phyloP scores from a whole-genome alignment of 2,329 filamentous ascomycete genomes.

The Magnaporthales sp. region DNA sequence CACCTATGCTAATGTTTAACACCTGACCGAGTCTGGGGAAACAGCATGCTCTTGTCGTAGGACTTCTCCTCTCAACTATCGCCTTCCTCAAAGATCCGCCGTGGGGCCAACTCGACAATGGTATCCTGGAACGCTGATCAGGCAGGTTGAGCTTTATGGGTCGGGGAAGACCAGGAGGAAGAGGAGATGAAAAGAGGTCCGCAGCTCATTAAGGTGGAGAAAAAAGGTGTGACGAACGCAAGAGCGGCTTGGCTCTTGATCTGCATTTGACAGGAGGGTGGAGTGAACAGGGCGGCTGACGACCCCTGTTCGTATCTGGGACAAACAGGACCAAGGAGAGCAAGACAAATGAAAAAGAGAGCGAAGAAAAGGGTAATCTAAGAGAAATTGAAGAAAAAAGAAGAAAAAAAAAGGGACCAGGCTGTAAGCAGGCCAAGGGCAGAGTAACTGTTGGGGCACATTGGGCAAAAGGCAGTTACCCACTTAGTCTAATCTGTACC shows the following conservation, averaged over 20 bases:
- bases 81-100: background rate
- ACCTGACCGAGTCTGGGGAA: background rate
- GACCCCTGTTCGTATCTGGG: background rate
- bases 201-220: background rate
- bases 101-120: background rate
- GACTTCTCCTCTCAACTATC: background rate
- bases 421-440: background rate
- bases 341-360: slow-evolving; percentile 1
- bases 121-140: background rate
- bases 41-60: background rate
- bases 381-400: background rate
- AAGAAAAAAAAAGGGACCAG: slow-evolving; percentile 2
- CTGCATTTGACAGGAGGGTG: slow-evolving; percentile 1
- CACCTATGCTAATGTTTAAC: background rate
- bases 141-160: background rate
- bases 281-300: background rate
- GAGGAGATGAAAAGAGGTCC: background rate
- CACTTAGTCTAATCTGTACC: background rate
- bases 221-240: background rate
- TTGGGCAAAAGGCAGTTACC: background rate
- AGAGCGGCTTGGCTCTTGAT: background rate
- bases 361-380: background rate
- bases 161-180: background rate
- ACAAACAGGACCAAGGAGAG: background rate
- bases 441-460: background rate